Evolutionary conservation across 2,329 filamentous ascomycete genomes (phyloP), one percentile per base, ranked within the genome.

Genomic region (Alternaria viburni): DNA sequence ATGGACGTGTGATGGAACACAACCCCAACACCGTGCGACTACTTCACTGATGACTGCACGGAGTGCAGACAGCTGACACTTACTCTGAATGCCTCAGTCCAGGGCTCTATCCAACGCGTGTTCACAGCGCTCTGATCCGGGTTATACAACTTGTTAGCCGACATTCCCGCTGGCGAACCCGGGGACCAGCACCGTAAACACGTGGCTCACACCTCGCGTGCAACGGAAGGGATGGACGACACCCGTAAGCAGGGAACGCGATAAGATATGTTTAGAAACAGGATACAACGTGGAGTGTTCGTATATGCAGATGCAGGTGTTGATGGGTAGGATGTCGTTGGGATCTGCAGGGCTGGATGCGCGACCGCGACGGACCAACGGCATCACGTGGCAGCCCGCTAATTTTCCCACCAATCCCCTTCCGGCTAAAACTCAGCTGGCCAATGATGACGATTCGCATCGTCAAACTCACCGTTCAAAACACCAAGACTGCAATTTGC

Each of bases 51-150:
- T 21, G 32, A 59, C 32, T 41, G 26, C 28, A 19, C 21, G 36
- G 26, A 45, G 55, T 41, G 49, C 26, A 45, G 26, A 13, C 12
- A 55, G 30, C 30, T 26, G 25, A 21, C 19, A 72, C 74, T 61
- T 69, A 79, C 76, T 63, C 76, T 68, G 26, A 75, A 77, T 8
- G 75, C 73, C 54, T 76, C 72, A 44, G 66, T 69, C 75, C 75
- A 78, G 12, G 75, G 76, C 55, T 75, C 66, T 55, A 69, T 67
- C 68, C 70, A 73, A 46, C 69, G 65, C 23, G 68, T 72, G 50
- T 76, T 61, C 5, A 72, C 28, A 25, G 76, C 75, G 57, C 25
- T 62, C 45, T 74, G 69, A 62, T 77, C 75, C 50, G 75, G 76
- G 49, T 68, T 61, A 64, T 79, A 78, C 57, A 74, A 60, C 32